Conservation (phyloP, 192 early-diverging fungal species). For the Coemansia sp. region DNA sequence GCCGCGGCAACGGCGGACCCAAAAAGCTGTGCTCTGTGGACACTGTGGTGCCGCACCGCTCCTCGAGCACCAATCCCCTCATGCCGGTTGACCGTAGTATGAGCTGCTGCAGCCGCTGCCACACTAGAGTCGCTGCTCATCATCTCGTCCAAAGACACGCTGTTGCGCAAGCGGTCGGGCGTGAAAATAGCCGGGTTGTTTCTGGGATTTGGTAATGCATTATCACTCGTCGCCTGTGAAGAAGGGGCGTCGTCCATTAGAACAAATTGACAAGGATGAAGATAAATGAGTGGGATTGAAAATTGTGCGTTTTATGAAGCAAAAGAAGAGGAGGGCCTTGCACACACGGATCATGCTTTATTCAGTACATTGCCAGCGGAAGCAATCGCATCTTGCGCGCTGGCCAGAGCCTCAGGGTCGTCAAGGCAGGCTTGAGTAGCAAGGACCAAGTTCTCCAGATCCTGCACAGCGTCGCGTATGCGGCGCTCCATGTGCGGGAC, state of each 20-base stretch:
- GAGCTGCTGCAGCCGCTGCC: not conserved
- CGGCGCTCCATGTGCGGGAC: conserved; percentile 43
- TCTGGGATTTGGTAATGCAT: not conserved
- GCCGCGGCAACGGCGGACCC: not conserved
- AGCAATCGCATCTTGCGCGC: conserved; percentile 6
- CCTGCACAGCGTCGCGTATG: conserved; percentile 34
- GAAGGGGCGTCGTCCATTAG: conserved; percentile 1
- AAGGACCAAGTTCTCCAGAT: conserved; percentile 35
- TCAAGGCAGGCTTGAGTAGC: not conserved
- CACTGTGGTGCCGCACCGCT: not conserved
- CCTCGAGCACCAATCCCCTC: not conserved
- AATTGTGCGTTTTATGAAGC: not conserved
- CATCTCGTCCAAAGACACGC: conserved; percentile 27
- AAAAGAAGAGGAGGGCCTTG: not conserved
- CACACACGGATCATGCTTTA: too few species aligned
- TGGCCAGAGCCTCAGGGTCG: not conserved
- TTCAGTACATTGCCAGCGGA: not conserved
- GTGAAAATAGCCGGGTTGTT: too few species aligned
- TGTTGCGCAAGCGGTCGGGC: conserved; percentile 18
- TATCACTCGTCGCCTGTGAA: not conserved
- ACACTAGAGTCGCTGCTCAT: not conserved
- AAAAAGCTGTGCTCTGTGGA: not conserved
- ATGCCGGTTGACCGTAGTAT: not conserved
- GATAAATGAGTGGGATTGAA: not conserved
- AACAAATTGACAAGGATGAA: not conserved